Evolutionary conservation across 2,329 filamentous ascomycete genomes (phyloP).

Genomic region (Colletotrichum eremochloae): DNA sequence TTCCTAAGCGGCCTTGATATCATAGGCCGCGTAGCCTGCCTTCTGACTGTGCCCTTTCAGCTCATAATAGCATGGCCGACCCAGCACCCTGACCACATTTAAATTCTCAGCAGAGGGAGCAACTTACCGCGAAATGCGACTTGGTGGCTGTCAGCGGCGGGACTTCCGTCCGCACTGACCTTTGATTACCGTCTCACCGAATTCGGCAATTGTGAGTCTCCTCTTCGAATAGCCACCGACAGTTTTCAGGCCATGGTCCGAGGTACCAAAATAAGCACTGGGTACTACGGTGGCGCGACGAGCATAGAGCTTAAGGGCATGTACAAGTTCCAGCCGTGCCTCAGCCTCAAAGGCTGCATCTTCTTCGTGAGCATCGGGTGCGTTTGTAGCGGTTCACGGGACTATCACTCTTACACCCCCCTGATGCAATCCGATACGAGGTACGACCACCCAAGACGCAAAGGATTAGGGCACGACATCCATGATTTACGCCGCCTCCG

Average conservation of each 20-base stretch:
- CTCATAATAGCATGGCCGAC: constrained; percentile 32
- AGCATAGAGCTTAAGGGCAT: constrained; percentile 45
- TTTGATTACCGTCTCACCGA: constrained; percentile 56
- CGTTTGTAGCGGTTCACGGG: constrained; percentile 39
- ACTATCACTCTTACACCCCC: constrained; percentile 44
- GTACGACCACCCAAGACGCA: constrained; percentile 43
- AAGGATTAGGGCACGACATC: constrained; percentile 44
- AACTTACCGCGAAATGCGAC: constrained; percentile 43
- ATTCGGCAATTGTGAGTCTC: constrained; percentile 50
- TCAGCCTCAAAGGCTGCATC: constrained; percentile 45
- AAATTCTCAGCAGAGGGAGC: constrained; percentile 34
- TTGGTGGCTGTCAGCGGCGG: constrained; percentile 59
- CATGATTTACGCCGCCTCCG: constrained; percentile 42
- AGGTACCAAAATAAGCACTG: no score
- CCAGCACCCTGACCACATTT: constrained; percentile 25
- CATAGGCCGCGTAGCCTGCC: not conserved
- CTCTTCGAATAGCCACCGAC: fast-evolving
- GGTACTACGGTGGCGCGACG: constrained; percentile 43
- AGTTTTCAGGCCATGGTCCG: constrained; percentile 38
- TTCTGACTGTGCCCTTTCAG: constrained; percentile 3
- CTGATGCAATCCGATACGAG: constrained; percentile 33
- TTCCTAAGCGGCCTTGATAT: not conserved
- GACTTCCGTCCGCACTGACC: constrained; percentile 55
- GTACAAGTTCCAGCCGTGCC: constrained; percentile 50
- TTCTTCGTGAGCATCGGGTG: constrained; percentile 49